Evolutionary conservation across 768 basidiomycete genomes (phyloP).

Genomic region (Suillus discolor): DNA sequence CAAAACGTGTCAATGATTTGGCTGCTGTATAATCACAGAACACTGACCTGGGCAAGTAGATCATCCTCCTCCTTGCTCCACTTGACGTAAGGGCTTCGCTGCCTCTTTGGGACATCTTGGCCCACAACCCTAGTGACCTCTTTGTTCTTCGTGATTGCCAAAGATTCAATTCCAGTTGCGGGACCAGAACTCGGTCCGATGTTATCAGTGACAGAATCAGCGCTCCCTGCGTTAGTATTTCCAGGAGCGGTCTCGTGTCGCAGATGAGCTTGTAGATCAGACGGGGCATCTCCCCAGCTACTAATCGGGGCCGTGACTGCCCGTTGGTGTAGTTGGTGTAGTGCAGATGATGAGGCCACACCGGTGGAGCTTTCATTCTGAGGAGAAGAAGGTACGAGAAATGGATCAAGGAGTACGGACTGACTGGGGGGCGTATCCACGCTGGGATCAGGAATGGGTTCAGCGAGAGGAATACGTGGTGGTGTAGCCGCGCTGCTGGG

Average conservation of each 20-base stretch:
- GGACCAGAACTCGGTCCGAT: neutral
- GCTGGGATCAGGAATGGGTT: neutral
- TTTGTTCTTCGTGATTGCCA: conserved; percentile 19
- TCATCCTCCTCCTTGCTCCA: conserved; percentile 48
- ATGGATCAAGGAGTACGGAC: neutral
- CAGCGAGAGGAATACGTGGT: neutral
- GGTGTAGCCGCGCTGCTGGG: neutral
- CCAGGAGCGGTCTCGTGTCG: conserved; percentile 15
- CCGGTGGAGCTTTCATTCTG: neutral
- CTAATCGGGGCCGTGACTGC: conserved; percentile 4
- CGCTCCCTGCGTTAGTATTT: neutral
- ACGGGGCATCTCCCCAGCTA: conserved; percentile 13
- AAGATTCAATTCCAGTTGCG: neutral
- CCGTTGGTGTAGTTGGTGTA: neutral
- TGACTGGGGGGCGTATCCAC: neutral
- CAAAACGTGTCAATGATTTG: conserved; percentile 6
- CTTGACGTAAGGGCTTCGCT: conserved; percentile 43
- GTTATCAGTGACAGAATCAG: conserved; percentile 8
- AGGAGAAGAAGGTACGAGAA: neutral
- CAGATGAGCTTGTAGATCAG: neutral
- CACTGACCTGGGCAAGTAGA: conserved; percentile 37
- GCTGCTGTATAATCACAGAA: neutral
- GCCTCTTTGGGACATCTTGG: conserved; percentile 36
- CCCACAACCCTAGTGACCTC: conserved; percentile 30
- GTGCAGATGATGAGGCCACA: neutral